Conservation (phyloP, 768 basidiomycete genomes). For the Xerocomellus amylosporus region DNA sequence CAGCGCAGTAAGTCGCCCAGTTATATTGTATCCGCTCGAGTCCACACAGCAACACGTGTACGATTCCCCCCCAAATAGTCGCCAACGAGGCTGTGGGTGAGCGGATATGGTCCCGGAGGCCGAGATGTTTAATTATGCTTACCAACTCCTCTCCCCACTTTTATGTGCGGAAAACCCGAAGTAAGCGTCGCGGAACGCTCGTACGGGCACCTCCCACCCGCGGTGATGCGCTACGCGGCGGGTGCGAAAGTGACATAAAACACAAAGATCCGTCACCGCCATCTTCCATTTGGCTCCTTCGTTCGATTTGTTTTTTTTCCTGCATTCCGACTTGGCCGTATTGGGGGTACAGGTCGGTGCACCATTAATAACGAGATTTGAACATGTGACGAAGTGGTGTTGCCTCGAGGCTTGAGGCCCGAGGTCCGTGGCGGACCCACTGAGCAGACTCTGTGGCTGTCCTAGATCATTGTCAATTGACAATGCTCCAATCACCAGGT, state of each 20-base stretch:
- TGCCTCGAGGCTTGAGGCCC: neutral
- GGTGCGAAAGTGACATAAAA: constrained; percentile 6
- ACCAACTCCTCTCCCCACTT: neutral
- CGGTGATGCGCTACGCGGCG: constrained; percentile 12
- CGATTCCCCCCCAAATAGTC: neutral
- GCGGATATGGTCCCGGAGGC: neutral
- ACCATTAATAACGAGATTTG: constrained; percentile 8
- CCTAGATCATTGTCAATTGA: neutral
- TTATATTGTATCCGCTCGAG: neutral
- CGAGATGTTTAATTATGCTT: constrained; percentile 4
- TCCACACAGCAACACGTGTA: constrained; percentile 13
- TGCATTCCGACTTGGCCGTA: neutral
- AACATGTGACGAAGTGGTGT: constrained; percentile 9
- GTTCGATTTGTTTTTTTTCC: neutral
- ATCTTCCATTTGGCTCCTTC: constrained; percentile 5
- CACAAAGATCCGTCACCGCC: neutral
- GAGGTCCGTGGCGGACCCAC: neutral
- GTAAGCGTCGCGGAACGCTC: constrained; percentile 26
- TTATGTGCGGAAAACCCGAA: constrained; percentile 9
- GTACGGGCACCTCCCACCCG: constrained; percentile 3
- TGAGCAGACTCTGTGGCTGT: neutral
- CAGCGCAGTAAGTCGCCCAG: neutral
- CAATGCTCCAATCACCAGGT: neutral
- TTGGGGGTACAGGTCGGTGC: neutral
- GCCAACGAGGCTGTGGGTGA: constrained; percentile 1